Evolutionary conservation across 768 basidiomycete species (phyloP).

Genomic region (Cystofilobasidium ferigula): DNA sequence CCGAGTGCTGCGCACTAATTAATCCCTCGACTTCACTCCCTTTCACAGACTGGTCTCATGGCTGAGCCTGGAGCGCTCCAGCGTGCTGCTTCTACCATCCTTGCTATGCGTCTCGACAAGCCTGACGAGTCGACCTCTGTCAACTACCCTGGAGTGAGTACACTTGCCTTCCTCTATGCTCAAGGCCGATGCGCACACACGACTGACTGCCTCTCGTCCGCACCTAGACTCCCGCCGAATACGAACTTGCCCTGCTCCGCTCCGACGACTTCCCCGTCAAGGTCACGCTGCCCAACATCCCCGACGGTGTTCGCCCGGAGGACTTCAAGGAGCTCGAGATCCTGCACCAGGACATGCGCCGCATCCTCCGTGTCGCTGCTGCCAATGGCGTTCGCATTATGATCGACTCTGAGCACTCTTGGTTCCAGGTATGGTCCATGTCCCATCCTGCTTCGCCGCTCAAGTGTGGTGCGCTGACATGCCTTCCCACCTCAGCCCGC

Average conservation of each 20-base stretch:
- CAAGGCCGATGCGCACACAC: neutral
- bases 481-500: conserved; percentile 52
- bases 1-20: neutral
- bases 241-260: conserved; percentile 46
- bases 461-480: neutral
- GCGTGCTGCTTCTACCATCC: conserved; percentile 37
- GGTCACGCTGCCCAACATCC: conserved; percentile 29
- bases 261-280: conserved; percentile 1
- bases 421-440: conserved; percentile 40
- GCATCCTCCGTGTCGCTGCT: conserved; percentile 56
- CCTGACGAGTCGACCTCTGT: conserved; percentile 29
- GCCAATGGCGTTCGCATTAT: conserved; percentile 57
- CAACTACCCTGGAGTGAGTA: conserved; percentile 25
- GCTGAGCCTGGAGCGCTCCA: conserved; percentile 35
- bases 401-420: conserved; percentile 70
- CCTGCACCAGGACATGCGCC: conserved; percentile 52
- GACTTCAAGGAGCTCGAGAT: conserved; percentile 55
- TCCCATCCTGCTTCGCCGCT: neutral
- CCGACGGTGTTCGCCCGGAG: conserved; percentile 43
- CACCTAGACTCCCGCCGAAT: conserved; percentile 49
- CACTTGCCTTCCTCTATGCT: too few species aligned
- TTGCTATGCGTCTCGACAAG: conserved; percentile 32
- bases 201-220: neutral
- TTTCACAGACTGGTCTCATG: conserved; percentile 32
- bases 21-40: neutral